These are phyloP conservation scores for Lachnellula suecica DNA, from an alignment of 2,329 filamentous ascomycete genomes.

Conservation along the genomic window DNA sequence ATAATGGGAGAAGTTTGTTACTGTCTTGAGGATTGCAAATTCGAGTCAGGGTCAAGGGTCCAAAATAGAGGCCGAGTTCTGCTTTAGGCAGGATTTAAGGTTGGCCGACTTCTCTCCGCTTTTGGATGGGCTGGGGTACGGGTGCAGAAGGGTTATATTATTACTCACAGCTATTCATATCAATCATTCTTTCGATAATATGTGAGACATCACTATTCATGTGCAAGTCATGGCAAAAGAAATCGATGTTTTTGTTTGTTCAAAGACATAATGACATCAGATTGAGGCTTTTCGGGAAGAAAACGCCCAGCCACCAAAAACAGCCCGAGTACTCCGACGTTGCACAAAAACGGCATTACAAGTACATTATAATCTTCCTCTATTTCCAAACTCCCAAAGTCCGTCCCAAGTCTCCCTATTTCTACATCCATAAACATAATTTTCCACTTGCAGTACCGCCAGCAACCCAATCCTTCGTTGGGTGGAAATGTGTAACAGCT, in stretches of 20 bases:
- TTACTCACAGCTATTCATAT: neutral
- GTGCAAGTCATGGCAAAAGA: neutral
- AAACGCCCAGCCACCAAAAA: neutral
- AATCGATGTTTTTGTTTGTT: neutral
- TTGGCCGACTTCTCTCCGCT: too few relatives aligned
- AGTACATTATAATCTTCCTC: too few relatives aligned
- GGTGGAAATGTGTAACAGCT: slow-evolving; percentile 88
- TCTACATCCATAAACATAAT: slow-evolving; percentile 81
- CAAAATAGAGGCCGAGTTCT: too few relatives aligned
- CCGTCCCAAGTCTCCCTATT: neutral
- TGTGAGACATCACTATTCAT: too few relatives aligned
- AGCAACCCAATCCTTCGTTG: slow-evolving; percentile 84
- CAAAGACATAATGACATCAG: too few relatives aligned
- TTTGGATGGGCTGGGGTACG: too few relatives aligned
- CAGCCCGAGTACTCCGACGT: neutral
- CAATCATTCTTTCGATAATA: neutral
- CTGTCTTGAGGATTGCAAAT: too few relatives aligned
- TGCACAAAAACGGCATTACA: neutral
- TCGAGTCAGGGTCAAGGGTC: too few relatives aligned
- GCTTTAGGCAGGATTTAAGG: neutral
- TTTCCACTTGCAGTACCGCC: slow-evolving; percentile 92
- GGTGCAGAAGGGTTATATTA: too few relatives aligned
- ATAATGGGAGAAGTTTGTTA: too few relatives aligned
- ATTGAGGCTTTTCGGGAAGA: too few relatives aligned
- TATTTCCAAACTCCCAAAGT: neutral